Evolutionary conservation across 2,329 filamentous ascomycete genomes (phyloP), one percentile per base, ranked within the genome.

Genomic region (Stagonosporopsis cucurbitacearum): DNA sequence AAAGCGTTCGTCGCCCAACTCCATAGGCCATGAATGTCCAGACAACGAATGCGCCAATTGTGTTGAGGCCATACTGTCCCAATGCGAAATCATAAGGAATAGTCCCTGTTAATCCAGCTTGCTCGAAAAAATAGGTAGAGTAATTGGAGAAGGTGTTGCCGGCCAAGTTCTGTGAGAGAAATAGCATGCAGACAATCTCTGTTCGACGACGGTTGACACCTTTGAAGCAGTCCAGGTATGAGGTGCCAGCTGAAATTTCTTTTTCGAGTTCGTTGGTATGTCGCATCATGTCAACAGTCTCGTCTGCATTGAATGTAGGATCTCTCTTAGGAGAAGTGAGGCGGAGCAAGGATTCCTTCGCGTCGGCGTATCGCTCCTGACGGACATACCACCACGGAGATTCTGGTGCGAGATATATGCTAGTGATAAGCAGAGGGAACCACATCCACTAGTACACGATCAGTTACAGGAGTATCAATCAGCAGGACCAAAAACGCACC

Each of bases 191-290:
- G 17, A 84, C 80, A 59, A 88, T 86, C 67, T 90, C 90, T 3
- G 91, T 95, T n/a, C 91, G 85, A 50, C 91, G 87, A 41, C 86
- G 80, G 70, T 95, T 86, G 17, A 84, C 82, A 9, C 90, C 90
- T 72, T 83, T 87, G 82, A 96, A 94, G 77, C 91, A 96, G 71
- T 96, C 90, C 62, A 83, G 75, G 74, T 94, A 96, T 36, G 83
- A 86, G 3, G 89, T 84, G 33, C 90, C 89, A 8, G 79, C 78
- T 32, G 50, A 50, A 8, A 91, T 87, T 71, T 83, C 78, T 67
- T 89, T 82, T 72, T 96, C 92, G 5, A 95, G 78, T 0, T 88
- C 87, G 1, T 89, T 91, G 0, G 91, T 96, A 67, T 93, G 90
- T 1, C 90, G 84, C 88, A 96, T 96, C 90, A 96, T 93, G 7